Evolutionary conservation across 2,329 filamentous ascomycete species (phyloP).

Genomic region (Botrytis cinerea): DNA sequence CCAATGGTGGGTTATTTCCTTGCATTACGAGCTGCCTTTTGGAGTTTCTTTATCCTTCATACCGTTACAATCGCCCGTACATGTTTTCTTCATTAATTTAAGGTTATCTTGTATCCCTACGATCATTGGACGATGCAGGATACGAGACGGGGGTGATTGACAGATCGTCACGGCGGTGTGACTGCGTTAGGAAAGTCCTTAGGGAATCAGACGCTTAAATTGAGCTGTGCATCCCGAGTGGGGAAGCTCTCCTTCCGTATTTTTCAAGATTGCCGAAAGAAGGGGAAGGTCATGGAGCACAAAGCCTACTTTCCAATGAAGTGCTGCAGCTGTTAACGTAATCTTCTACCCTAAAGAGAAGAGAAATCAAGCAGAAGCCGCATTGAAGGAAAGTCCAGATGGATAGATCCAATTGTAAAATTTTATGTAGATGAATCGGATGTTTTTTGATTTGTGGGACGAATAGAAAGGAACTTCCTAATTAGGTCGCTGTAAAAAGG

Average conservation of each 20-base stretch:
- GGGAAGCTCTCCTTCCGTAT: slow-evolving; percentile 13
- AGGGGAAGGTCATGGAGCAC: slow-evolving; percentile 11
- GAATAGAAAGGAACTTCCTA: slow-evolving; percentile 12
- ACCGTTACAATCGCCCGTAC: neutral
- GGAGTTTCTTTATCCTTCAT: slow-evolving; percentile 8
- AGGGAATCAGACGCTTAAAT: slow-evolving; percentile 8
- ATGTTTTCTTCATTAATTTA: slow-evolving; percentile 10
- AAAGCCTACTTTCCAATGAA: neutral
- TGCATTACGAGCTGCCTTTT: slow-evolving; percentile 20
- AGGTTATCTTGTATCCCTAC: slow-evolving; percentile 14
- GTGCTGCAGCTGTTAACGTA: slow-evolving; percentile 4
- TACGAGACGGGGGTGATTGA: neutral
- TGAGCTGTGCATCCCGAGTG: slow-evolving; percentile 8
- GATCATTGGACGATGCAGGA: slow-evolving; percentile 9
- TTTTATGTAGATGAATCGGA: neutral
- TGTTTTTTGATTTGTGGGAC: neutral
- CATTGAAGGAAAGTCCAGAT: neutral
- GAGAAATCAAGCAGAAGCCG: neutral
- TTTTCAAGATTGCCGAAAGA: slow-evolving; percentile 1
- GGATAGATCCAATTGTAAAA: neutral
- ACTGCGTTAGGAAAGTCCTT: slow-evolving; percentile 22
- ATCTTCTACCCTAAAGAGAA: neutral
- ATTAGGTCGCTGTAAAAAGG: neutral
- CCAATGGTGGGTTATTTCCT: neutral
- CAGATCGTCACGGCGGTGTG: slow-evolving; percentile 15